phyloP scores from a whole-genome alignment of 345 rosid genomes.

The Populus simonii region DNA sequence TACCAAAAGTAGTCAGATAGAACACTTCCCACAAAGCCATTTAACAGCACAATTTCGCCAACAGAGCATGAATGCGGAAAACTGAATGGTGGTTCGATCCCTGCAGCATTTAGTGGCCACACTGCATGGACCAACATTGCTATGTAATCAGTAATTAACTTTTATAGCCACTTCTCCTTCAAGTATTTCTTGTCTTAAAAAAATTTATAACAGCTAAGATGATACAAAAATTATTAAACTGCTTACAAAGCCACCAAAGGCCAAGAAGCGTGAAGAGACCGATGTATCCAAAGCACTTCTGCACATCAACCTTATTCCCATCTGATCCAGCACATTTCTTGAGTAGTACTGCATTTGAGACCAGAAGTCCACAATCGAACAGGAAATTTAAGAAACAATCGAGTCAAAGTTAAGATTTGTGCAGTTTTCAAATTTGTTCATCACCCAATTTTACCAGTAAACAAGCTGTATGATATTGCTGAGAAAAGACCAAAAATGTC shows the following conservation, averaged over 20 bases:
- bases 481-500: slow-evolving; percentile 56
- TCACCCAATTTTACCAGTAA: slow-evolving; percentile 42
- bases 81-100: slow-evolving; percentile 53
- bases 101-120: slow-evolving; percentile 53
- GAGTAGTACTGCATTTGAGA: slow-evolving; percentile 44
- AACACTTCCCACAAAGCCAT: slow-evolving; percentile 52
- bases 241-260: slow-evolving; percentile 71
- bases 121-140: slow-evolving; percentile 33
- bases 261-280: slow-evolving; percentile 59
- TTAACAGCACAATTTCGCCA: slow-evolving; percentile 41
- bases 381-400: slow-evolving; percentile 7
- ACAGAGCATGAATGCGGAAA: slow-evolving; percentile 48
- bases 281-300: slow-evolving; percentile 54
- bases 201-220: background rate
- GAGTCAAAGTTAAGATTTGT: background rate
- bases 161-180: background rate
- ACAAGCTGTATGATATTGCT: slow-evolving; percentile 51
- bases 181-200: background rate
- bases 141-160: background rate
- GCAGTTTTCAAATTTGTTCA: background rate
- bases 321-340: slow-evolving; percentile 57
- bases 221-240: background rate
- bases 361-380: background rate
- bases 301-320: slow-evolving; percentile 53
- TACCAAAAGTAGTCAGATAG: slow-evolving; percentile 64